Evolutionary conservation across 2,329 filamentous ascomycete genomes (phyloP).

Genomic region (Rhynchosporium graminicola): DNA sequence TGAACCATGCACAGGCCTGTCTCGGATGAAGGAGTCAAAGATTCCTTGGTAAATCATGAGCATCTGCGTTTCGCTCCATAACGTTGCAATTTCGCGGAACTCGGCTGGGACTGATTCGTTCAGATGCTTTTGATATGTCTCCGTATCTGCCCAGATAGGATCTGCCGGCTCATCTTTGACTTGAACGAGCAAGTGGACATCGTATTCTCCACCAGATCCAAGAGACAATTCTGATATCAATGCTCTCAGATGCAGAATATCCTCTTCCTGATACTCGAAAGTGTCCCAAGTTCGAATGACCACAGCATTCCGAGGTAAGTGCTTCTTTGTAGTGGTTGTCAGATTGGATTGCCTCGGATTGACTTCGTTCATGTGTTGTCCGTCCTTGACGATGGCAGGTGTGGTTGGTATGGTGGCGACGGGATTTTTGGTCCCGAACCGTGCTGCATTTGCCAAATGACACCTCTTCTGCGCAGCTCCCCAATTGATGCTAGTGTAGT

Average conservation of each 20-base stretch:
- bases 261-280: conserved; percentile 76
- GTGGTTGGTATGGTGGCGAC: conserved; percentile 23
- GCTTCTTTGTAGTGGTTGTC: conserved; percentile 31
- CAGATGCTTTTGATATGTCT: conserved; percentile 67
- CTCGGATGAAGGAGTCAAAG: conserved; percentile 69
- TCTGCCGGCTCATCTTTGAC: conserved; percentile 76
- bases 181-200: conserved; percentile 82
- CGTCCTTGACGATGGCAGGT: conserved; percentile 25
- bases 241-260: conserved; percentile 78
- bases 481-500: conserved; percentile 79
- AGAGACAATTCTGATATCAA: conserved; percentile 81
- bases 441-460: conserved; percentile 65
- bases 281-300: conserved; percentile 82
- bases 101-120: conserved; percentile 74
- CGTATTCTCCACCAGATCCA: conserved; percentile 82
- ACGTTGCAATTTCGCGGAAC: conserved; percentile 82
- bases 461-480: conserved; percentile 75
- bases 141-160: conserved; percentile 76
- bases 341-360: conserved; percentile 4
- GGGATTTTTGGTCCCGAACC: conserved; percentile 52
- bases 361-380: conserved; percentile 12
- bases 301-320: conserved; percentile 68
- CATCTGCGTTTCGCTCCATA: conserved; percentile 97
- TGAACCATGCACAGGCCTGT: conserved; percentile 83
- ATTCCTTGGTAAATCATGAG: conserved; percentile 84